A percentile compares a stretch with the other conserved stretches of the same genome.
Evolutionary conservation across 2,329 filamentous ascomycete genomes (phyloP).

Genomic region (Gyromitra esculenta): DNA sequence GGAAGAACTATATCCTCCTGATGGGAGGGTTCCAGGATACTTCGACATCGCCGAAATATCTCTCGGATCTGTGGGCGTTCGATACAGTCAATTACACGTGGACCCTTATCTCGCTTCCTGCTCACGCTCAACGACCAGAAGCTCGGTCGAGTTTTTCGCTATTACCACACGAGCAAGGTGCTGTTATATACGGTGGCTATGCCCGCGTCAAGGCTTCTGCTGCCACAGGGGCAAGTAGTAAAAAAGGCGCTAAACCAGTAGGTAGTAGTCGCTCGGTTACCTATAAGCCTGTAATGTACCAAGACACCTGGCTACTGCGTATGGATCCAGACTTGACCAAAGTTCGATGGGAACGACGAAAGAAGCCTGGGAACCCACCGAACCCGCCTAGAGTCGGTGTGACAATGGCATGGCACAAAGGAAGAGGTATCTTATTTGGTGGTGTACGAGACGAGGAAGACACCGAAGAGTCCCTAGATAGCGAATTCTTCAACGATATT

Average conservation of each 20-base stretch:
- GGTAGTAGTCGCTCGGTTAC: slow-evolving; percentile 64
- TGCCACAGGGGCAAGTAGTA: slow-evolving; percentile 60
- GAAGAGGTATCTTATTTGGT: slow-evolving; percentile 90
- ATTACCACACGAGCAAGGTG: slow-evolving; percentile 87
- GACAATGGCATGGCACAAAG: slow-evolving; percentile 94
- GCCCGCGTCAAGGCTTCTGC: slow-evolving; percentile 83
- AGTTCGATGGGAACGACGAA: slow-evolving; percentile 90
- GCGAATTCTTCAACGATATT: slow-evolving; percentile 92
- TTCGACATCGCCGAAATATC: slow-evolving; percentile 84
- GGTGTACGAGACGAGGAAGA: slow-evolving; percentile 93
- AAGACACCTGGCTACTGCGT: slow-evolving; percentile 92
- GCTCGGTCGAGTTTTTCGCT: slow-evolving; percentile 90
- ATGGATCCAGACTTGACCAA: slow-evolving; percentile 63
- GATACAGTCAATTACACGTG: slow-evolving; percentile 88
- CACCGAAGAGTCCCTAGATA: slow-evolving; percentile 93
- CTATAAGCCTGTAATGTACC: slow-evolving; percentile 87
- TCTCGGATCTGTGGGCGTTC: slow-evolving; percentile 94
- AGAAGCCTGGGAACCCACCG: slow-evolving; percentile 88
- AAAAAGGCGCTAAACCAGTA: slow-evolving; percentile 72
- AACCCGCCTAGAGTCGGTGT: slow-evolving; percentile 84
- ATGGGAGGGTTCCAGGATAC: slow-evolving; percentile 99
- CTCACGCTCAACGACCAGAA: slow-evolving; percentile 82
- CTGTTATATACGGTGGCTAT: slow-evolving; percentile 92
- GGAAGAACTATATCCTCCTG: slow-evolving; percentile 94
- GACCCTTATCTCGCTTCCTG: slow-evolving; percentile 78